phyloP scores from a whole-genome alignment of 2,329 filamentous ascomycete genomes.

The Pseudofabraea citricarpa region DNA sequence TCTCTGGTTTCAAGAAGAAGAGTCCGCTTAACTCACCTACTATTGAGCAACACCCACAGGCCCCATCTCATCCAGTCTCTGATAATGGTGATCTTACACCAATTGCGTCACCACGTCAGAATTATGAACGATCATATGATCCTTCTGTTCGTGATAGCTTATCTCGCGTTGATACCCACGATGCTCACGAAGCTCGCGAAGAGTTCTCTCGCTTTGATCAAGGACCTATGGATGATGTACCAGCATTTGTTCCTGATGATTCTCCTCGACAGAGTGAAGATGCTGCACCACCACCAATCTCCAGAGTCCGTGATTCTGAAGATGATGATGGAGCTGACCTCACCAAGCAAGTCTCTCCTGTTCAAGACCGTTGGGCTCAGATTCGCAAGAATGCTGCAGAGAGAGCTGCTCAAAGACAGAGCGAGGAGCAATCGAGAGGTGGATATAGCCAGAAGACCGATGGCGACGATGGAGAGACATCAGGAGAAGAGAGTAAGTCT shows the following conservation, averaged over 20 bases:
- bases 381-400: conserved; percentile 93
- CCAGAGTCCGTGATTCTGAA: conserved; percentile 9
- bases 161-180: conserved; percentile 55
- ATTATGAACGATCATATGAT: conserved; percentile 35
- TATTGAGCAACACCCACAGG: conserved; percentile 16
- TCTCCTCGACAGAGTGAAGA: conserved; percentile 31
- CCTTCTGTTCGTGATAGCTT: conserved; percentile 42
- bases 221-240: conserved; percentile 80
- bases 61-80: conserved; percentile 21
- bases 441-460: conserved; percentile 53
- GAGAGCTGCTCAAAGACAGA: conserved; percentile 60
- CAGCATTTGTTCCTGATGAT: conserved; percentile 66
- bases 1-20: conserved; percentile 37
- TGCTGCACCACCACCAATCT: conserved; percentile 25
- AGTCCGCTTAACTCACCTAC: conserved; percentile 16
- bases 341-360: conserved; percentile 31
- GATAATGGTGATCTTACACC: conserved; percentile 22
- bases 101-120: conserved; percentile 23
- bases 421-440: conserved; percentile 56
- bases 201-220: conserved; percentile 75
- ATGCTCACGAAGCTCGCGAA: conserved; percentile 52
- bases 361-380: conserved; percentile 86
- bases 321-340: conserved; percentile 33
- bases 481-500: conserved; percentile 85
- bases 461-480: conserved; percentile 82